Base-by-base conservation (phyloP, 257 asterid genomes). In the Echites panduratus region DNA sequence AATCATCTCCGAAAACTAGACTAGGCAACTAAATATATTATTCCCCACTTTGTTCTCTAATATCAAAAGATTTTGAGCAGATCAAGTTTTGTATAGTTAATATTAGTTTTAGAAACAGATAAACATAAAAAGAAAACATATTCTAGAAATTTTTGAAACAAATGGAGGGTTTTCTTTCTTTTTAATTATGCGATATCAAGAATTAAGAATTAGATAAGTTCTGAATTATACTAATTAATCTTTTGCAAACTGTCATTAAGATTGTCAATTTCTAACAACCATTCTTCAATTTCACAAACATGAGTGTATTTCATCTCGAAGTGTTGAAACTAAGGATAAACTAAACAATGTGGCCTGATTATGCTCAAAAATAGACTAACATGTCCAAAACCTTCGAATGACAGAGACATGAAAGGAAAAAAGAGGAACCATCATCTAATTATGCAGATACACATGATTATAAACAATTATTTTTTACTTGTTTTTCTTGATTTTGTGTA, bases 401-500 rank as follows among this genome's bases (percentile, higher is more conserved):
- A 44, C 24, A 7, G 14, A 26, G 35, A 53, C 41, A 38, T 32
- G 35, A 24, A 44, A 40, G 61, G 29, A 3, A 22, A 26, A 50
- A 35, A 5, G 17, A n/a, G 24, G 7, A 11, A 9, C n/a, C 38
- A 66, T 9, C 48, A 62, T 48, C 16, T 2, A 13, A 41, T 24
- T 74, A n/a, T 59, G 45, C 7, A 72, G 40, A 64, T 32, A 70
- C 61, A 52, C 68, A 70, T 35, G 58, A 52, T 40, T 76, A n/a
- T n/a, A n/a, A n/a, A 41, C 72, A 74, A 48, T 73, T 38, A 47
- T 24, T 32, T 71, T 84, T 80, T 81, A 94, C 99, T 77, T 93
- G 63, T 76, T 89, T 26, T 87, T 84, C 79, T 89, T 97, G 65
- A 73, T 75, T 79, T 77, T 88, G 78, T 94, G 90, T 71, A 88